Evolutionary conservation across 345 rosid species (phyloP), one percentile per base, ranked within the genome.

Genomic region (Gossypium longicalyx): DNA sequence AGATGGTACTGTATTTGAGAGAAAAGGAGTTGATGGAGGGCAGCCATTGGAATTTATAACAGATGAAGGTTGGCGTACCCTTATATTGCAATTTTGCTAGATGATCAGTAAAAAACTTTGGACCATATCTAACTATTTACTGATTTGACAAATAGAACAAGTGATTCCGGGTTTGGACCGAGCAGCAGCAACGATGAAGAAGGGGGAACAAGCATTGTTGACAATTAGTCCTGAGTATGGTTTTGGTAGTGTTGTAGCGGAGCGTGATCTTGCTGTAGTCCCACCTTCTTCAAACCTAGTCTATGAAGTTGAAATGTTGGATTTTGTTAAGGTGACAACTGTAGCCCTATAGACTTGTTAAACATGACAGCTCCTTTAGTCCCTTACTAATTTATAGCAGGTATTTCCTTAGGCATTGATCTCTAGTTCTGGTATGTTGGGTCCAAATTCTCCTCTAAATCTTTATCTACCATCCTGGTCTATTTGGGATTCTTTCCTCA

Each of bases 1-100:
- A 77, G 83, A 84, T 78, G 89, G 90, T 57, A 85, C 89, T 72
- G 12, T 87, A 34, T 85, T 85, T 79, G 89, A 84, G 76, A 87
- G 80, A 54, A 85, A 79, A 77, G 93, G 90, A 75, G 52, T 77
- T 77, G 88, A 78, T 63, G 90, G 85, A 47, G 83, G 67, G 65
- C 71, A 78, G 49, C 85, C 86, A 67, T 80, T 87, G 67, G 76
- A 77, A 73, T 89, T 89, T 83, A 72, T 80, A 65, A 87, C 86
- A 2, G 90, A 85, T 77, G 89, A 85, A 84, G 89, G 90, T 87
- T 60, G 15, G 78, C 74, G 66, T 58, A 56, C 9, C 20, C 6
- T 25, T 17, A 22, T 52, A 10, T 59, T 15, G 63, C 44, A 25
- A 61, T 58, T 63, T 38, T 41, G 34, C 7, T 49, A 49, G 53